phyloP scores from a whole-genome alignment of 352 stramenopile genomes.

The Phytopythium chamaehyphon region DNA sequence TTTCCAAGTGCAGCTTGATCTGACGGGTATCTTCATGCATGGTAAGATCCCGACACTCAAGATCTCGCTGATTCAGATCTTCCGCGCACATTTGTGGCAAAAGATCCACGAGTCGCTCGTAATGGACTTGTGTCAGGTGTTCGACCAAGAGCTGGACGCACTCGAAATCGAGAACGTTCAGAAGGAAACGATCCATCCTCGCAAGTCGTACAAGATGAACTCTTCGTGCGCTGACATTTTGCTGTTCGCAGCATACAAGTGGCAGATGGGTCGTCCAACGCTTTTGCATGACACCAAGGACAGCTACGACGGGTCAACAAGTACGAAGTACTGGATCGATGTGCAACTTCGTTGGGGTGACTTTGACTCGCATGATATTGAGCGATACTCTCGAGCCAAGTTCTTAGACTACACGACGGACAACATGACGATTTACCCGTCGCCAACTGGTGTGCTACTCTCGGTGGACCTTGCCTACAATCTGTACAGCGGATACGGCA shows the following conservation, averaged over 20 bases:
- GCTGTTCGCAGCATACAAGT: conserved; percentile 99
- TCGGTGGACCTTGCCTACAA: conserved; percentile 99
- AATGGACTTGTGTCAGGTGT: conserved; percentile 98
- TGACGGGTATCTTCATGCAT: conserved; percentile 99
- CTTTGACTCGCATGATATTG: conserved; percentile 99
- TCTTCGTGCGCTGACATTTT: conserved; percentile 99
- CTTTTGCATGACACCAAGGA: conserved; percentile 95
- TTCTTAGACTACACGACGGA: conserved; percentile 99
- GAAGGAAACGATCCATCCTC: conserved; percentile 99
- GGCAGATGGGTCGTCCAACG: conserved; percentile 88
- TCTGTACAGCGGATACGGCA: conserved; percentile 99
- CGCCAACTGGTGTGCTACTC: conserved; percentile 96
- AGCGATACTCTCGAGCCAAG: conserved; percentile 98
- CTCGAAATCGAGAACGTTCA: conserved; percentile 99
- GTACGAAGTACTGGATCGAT: conserved; percentile 99
- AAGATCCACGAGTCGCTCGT: conserved; percentile 99
- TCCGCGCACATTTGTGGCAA: conserved; percentile 99
- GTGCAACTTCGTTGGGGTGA: conserved; percentile 99
- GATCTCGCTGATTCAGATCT: conserved; percentile 97
- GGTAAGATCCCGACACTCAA: conserved; percentile 99
- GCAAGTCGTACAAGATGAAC: conserved; percentile 99
- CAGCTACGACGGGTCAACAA: conserved; percentile 94
- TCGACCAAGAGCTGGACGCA: conserved; percentile 99
- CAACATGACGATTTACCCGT: conserved; percentile 99
- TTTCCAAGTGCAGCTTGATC: conserved; percentile 99